Percentiles rank a stretch among this genome's conserved stretches.
Evolutionary conservation across 257 asterid genomes (phyloP).

Genomic region (Galeopsis tetrahit): DNA sequence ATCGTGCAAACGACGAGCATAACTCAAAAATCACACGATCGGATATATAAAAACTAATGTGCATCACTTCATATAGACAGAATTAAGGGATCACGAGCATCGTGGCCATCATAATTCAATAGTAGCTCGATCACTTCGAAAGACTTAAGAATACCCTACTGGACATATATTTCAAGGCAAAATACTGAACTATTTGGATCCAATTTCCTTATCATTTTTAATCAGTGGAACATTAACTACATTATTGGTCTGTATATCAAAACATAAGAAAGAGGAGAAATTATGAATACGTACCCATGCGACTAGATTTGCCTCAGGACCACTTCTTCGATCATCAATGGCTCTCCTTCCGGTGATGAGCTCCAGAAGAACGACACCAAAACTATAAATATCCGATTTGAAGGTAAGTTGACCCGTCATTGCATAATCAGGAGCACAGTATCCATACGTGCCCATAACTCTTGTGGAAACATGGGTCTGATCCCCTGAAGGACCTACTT

Average conservation of each 20-base stretch:
- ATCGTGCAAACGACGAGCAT: no score
- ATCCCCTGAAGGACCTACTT: slow-evolving; percentile 77
- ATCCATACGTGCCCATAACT: slow-evolving; percentile 95
- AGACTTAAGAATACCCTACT: no score
- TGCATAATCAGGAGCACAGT: slow-evolving; percentile 89
- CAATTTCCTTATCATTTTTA: no score
- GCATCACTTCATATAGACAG: no score
- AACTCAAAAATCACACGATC: no score
- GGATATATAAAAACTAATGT: no score
- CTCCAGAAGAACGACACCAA: slow-evolving; percentile 88
- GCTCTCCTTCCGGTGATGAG: slow-evolving; percentile 81
- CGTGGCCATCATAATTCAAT: no score
- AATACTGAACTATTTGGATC: no score
- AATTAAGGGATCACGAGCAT: no score
- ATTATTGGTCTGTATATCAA: not conserved
- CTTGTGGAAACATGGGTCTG: slow-evolving; percentile 83
- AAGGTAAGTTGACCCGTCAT: slow-evolving; percentile 84
- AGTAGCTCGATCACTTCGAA: no score
- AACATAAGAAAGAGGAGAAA: slow-evolving; percentile 5
- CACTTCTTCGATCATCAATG: slow-evolving; percentile 50
- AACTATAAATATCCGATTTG: slow-evolving; percentile 82
- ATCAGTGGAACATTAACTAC: no score
- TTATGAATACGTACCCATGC: slow-evolving; percentile 57
- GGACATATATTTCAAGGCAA: no score
- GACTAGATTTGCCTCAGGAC: slow-evolving; percentile 60